Evolutionary conservation across 106 monocot genomes (phyloP).

Genomic region (Agapanthus africanus): DNA sequence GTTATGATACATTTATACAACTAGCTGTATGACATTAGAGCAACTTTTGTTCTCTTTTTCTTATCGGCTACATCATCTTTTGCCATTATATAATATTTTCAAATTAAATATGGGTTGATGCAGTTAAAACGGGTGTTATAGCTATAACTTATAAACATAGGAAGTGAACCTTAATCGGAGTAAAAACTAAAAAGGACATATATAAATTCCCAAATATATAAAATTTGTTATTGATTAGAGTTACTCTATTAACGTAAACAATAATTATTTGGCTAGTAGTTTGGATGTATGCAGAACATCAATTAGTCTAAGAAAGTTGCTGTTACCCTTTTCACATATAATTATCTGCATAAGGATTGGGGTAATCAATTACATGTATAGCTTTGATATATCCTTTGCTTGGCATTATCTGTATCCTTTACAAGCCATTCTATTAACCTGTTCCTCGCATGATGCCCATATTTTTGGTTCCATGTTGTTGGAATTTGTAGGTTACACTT

Average conservation of each 20-base stretch:
- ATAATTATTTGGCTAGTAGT: not conserved
- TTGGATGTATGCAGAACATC: not conserved
- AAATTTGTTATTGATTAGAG: not conserved
- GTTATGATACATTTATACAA: not conserved
- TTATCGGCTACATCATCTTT: too few species aligned
- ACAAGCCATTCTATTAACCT: not conserved
- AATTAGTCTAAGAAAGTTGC: not conserved
- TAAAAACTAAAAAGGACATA: not conserved
- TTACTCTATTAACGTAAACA: not conserved
- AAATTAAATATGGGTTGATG: not conserved
- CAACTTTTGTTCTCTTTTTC: not conserved
- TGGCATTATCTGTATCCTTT: not conserved
- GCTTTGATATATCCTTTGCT: not conserved
- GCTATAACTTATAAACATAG: not conserved
- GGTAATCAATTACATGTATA: not conserved
- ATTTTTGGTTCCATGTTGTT: constrained; percentile 3
- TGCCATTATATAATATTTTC: too few species aligned
- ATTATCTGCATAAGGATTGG: not conserved
- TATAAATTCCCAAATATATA: not conserved
- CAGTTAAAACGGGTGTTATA: not conserved
- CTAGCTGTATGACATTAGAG: not conserved
- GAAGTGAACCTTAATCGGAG: not conserved
- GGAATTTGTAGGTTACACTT: constrained; percentile 65
- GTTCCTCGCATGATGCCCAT: not conserved
- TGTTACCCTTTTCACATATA: not conserved